Percentiles rank a stretch among this genome's conserved stretches.
Conservation (phyloP, 1,284 basidiomycete species). For the Albatrellus sp. region DNA sequence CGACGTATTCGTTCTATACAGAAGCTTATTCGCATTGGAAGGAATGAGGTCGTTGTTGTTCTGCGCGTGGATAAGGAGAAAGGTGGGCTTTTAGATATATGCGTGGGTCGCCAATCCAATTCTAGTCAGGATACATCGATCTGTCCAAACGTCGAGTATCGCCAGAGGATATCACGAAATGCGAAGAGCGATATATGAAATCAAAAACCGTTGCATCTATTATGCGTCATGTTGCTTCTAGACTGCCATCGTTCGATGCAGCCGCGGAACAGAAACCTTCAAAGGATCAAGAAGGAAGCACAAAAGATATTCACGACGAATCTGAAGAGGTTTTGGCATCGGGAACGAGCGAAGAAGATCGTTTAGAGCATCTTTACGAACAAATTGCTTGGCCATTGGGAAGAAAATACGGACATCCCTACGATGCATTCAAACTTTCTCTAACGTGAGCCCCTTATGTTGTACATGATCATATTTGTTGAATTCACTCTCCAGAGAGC, state of each 20-base stretch:
- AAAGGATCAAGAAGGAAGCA: slow-evolving; percentile 16
- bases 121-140: slow-evolving; percentile 84
- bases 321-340: slow-evolving; percentile 28
- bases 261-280: background rate
- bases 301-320: slow-evolving; percentile 34
- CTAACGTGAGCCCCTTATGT: slow-evolving; percentile 56
- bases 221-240: slow-evolving; percentile 88
- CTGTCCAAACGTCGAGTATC: slow-evolving; percentile 98
- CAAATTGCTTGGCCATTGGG: slow-evolving; percentile 90
- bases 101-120: background rate
- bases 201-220: slow-evolving; percentile 92
- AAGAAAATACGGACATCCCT: slow-evolving; percentile 87
- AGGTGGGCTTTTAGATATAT: slow-evolving; percentile 38
- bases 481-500: slow-evolving; percentile 46
- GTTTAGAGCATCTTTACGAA: slow-evolving; percentile 80
- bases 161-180: slow-evolving; percentile 96
- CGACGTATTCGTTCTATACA: slow-evolving; percentile 97
- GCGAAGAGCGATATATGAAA: slow-evolving; percentile 98
- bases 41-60: slow-evolving; percentile 98
- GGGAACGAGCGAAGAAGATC: slow-evolving; percentile 56
- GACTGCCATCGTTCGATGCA: slow-evolving; percentile 41
- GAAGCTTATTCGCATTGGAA: slow-evolving; percentile 93
- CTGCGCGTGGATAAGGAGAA: slow-evolving; percentile 99
- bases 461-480: background rate
- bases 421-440: slow-evolving; percentile 96